A percentile compares a stretch with the other conserved stretches of the same genome.
Conservation (phyloP, 2,329 filamentous ascomycete species). For the Fusarium pseudoanthophilum region DNA sequence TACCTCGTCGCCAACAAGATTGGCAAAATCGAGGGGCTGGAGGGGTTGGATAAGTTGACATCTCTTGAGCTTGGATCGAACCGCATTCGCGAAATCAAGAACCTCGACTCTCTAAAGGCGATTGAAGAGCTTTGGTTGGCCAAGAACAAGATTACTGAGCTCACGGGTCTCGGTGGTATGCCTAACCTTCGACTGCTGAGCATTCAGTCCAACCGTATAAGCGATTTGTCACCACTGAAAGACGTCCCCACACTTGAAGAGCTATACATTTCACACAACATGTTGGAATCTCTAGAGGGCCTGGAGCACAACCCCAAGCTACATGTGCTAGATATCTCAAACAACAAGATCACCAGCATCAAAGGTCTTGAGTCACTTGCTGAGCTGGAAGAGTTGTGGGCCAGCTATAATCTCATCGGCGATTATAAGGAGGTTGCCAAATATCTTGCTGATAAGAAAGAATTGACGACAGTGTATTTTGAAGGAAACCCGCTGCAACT, state of each 20-base stretch:
- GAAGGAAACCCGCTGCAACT: constrained; percentile 93
- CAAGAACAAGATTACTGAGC: constrained; percentile 94
- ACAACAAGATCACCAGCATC: constrained; percentile 83
- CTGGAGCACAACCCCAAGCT: constrained; percentile 75
- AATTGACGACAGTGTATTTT: constrained; percentile 91
- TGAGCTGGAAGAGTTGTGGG: constrained; percentile 91
- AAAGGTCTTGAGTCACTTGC: constrained; percentile 74
- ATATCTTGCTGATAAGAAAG: constrained; percentile 80
- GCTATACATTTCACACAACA: constrained; percentile 95
- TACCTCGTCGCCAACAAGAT: constrained; percentile 98
- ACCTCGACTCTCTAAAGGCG: constrained; percentile 78
- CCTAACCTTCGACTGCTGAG: constrained; percentile 86
- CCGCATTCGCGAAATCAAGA: constrained; percentile 87
- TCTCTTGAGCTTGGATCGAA: constrained; percentile 95
- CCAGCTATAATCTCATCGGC: constrained; percentile 83
- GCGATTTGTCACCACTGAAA: constrained; percentile 79
- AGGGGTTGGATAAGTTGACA: constrained; percentile 76
- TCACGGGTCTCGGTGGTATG: constrained; percentile 79
- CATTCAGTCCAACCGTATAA: constrained; percentile 94
- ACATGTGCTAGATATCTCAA: constrained; percentile 86
- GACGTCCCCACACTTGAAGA: constrained; percentile 83
- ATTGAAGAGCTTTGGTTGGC: constrained; percentile 94
- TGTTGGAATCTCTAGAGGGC: constrained; percentile 80
- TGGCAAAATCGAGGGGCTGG: constrained; percentile 83
- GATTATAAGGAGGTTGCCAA: constrained; percentile 87